Base-by-base conservation (phyloP, 306 rosid species). In the Abrus precatorius region DNA sequence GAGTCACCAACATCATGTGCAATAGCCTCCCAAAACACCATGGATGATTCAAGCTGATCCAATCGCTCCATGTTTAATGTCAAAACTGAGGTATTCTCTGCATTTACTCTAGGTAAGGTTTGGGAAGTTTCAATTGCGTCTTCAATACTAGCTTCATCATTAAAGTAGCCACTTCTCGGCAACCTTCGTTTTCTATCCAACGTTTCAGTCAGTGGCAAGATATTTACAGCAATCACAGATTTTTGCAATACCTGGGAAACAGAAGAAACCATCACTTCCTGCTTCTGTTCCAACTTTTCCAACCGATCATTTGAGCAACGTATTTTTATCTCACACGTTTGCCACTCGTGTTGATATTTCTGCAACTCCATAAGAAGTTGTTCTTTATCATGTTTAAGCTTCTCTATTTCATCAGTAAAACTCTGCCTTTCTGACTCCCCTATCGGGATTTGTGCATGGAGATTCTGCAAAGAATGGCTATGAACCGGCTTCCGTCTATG, bases 401-500 rank as follows among this genome's bases (percentile, higher is more conserved):
- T 90, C 86, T 87, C 92, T 47, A 91, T 89, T 50, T 89, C 90
- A 54, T 87, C 88, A 30, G 82, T 87, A 33, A 88, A 84, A 69
- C 87, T 83, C 84, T 86, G 87, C 83, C 88, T 88, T 79, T 95
- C 99, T 1, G 93, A 82, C 71, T 95, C 98, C 1, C 78, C 68
- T 9, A 93, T 13, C 1, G 85, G 91, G 33, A 44, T 85, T 65
- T 90, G 97, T 36, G 87, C 85, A 71, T 87, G 98, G 20, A 88
- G 78, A 85, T 91, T 95, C 88, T 77, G 97, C 66, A 87, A 55
- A 77, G 98, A 95, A 89, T 95, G 99, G 63, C 99, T 93, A 82
- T 95, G 99, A 54, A 95, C 94, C 1, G 99, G 98, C 86, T 95
- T 95, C 69, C 98, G 80, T 80, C 99, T 90, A 74, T 93, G 97